Percentiles rank a stretch among this genome's conserved stretches.
Evolutionary conservation across 495 filamentous ascomycete genomes (phyloP).

Genomic region (Xanthoparmelia taractica): DNA sequence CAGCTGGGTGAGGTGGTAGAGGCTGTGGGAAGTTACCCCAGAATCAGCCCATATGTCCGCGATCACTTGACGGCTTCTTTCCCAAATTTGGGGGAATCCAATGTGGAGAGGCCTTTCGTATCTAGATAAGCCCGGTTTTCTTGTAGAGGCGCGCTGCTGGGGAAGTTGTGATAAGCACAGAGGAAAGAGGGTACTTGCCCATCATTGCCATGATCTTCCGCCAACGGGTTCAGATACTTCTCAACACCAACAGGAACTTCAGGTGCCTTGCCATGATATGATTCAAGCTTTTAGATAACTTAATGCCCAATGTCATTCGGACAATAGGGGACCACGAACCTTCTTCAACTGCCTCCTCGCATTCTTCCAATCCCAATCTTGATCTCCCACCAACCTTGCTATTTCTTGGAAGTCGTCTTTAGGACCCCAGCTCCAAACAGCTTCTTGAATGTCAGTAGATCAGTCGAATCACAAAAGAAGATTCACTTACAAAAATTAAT

Average conservation of each 20-base stretch:
- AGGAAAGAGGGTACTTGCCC: neutral
- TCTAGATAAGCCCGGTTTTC: neutral
- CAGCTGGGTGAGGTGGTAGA: neutral
- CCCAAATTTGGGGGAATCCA: neutral
- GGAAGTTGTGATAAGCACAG: neutral
- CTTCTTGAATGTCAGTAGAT: neutral
- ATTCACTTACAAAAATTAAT: slow-evolving; percentile 1
- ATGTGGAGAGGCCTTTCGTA: neutral
- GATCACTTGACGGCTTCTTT: neutral
- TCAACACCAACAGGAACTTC: neutral
- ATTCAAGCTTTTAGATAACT: neutral
- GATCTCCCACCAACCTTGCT: neutral
- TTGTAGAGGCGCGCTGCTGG: neutral
- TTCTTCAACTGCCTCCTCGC: neutral
- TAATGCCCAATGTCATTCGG: neutral
- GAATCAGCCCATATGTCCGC: neutral
- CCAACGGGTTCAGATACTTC: neutral
- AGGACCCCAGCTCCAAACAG: neutral
- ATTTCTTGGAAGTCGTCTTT: slow-evolving; percentile 2
- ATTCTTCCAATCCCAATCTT: neutral
- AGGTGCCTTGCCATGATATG: neutral
- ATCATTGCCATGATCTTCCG: neutral
- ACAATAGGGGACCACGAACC: neutral
- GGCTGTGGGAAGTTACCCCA: neutral
- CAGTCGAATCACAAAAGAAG: neutral